Percentiles rank a stretch among this genome's conserved stretches.
phyloP scores from a whole-genome alignment of 306 rosid species.

The Gastrolobium villosum region DNA sequence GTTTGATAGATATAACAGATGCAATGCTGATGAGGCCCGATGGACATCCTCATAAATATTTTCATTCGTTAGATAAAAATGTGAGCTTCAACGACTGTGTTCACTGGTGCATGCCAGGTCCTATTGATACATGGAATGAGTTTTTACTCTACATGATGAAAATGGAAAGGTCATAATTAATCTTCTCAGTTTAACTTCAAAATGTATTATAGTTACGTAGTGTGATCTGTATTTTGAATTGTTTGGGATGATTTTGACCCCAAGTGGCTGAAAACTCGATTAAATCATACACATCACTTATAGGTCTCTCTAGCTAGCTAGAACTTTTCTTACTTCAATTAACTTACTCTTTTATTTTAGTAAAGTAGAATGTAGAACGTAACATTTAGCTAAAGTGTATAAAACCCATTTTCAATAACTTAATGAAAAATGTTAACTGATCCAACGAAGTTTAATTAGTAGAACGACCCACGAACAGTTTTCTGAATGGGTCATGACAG shows the following conservation, averaged over 20 bases:
- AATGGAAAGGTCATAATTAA: not conserved
- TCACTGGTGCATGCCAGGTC: slow-evolving; percentile 99
- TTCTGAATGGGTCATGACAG: too few species aligned
- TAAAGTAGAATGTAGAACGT: not conserved
- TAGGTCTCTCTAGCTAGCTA: not conserved
- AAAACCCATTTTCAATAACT: too few species aligned
- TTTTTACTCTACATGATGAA: slow-evolving; percentile 68
- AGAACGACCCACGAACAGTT: too few species aligned
- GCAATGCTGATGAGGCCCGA: slow-evolving; percentile 83
- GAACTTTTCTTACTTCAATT: not conserved
- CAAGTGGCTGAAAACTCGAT: not conserved
- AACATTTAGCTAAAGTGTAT: too few species aligned
- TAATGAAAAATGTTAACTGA: too few species aligned
- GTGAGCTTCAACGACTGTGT: slow-evolving; percentile 73
- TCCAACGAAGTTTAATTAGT: too few species aligned
- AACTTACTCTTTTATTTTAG: not conserved
- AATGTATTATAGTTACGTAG: not conserved
- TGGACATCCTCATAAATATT: slow-evolving; percentile 82
- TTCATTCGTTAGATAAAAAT: slow-evolving; percentile 53
- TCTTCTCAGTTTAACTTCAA: not conserved
- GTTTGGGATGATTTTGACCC: not conserved
- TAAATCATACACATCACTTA: not conserved
- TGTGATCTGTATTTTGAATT: not conserved
- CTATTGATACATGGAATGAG: slow-evolving; percentile 92
- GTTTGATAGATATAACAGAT: slow-evolving; percentile 66